Base-by-base conservation (phyloP, 1,139 yeast genomes). In the Pneumocystis jirovecii region DNA sequence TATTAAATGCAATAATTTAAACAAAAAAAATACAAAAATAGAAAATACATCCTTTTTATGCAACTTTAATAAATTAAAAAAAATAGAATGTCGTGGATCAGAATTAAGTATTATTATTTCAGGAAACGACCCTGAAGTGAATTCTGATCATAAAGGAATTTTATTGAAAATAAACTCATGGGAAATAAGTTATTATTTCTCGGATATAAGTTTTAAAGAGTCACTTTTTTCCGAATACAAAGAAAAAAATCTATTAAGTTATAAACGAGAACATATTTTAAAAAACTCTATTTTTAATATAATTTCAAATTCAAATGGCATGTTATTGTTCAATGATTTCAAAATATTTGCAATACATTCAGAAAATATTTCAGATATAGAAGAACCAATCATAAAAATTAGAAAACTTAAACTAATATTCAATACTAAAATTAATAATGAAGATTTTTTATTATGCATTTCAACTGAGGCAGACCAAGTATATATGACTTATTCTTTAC, bases 401-500 rank as follows among this genome's bases (percentile, higher is more conserved):
- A 69, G 69, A 15, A 66, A 66, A 45, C 34, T 66, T 37, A 68
- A 66, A 45, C 37, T 68, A 37, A 64, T 66, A 3, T 17, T 68
- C 19, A 19, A 64, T 25, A 62, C 65, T 8, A 62, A 62, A n/a
- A 21, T 39, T 25, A 39, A 65, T 21, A 65, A 62, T 15, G 50
- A 29, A 4, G 44, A 39, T 39, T 44, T 56, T n/a, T 50, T 67
- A 3, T 35, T 61, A 37, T 67, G 64, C 42, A 42, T 65, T 25
- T 61, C 61, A 25, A 57, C 61, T 39, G 57, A 67, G 3, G 25
- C 68, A n/a, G 61, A 64, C 42, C 63, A 64, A 45, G 40, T 65
- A 61, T 21, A 50, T 34, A 31, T 64, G 15, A 68, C 68, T 37
- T 68, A 68, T 63, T 68, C 70, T 34, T 42, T 68, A 21, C 61